A percentile compares a stretch with the other conserved stretches of the same genome.
phyloP scores from a whole-genome alignment of 345 rosid genomes.

The Nephelium lappaceum region DNA sequence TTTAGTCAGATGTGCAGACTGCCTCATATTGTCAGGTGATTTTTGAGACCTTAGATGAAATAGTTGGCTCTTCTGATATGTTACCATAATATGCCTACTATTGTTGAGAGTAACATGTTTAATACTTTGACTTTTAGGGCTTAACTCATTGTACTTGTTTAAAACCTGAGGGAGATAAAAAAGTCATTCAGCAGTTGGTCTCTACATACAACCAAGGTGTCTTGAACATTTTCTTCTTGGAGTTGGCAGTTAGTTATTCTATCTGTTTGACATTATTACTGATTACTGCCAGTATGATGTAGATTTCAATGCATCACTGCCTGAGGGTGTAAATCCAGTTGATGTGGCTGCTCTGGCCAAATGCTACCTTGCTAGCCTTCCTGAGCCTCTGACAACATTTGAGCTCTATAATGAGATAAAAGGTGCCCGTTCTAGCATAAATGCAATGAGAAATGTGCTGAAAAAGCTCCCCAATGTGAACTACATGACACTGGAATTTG shows the following conservation, averaged over 20 bases:
- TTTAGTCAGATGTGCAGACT: constrained; percentile 76
- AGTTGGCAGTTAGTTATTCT: constrained; percentile 11
- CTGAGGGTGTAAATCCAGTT: constrained; percentile 72
- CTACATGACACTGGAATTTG: constrained; percentile 83
- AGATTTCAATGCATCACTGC: constrained; percentile 74
- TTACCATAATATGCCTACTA: not conserved
- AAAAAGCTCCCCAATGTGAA: constrained; percentile 85
- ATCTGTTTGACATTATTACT: constrained; percentile 9
- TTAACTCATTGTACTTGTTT: constrained; percentile 67
- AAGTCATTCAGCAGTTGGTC: constrained; percentile 75
- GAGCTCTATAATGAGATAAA: constrained; percentile 78
- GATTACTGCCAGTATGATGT: constrained; percentile 24
- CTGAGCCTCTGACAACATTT: constrained; percentile 79
- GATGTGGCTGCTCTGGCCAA: constrained; percentile 78
- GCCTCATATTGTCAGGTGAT: constrained; percentile 81
- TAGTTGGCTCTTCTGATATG: not conserved
- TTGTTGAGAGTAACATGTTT: not conserved
- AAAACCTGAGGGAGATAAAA: constrained; percentile 80
- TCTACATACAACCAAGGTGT: constrained; percentile 79
- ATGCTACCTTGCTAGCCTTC: constrained; percentile 93
- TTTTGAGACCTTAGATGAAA: constrained; percentile 3
- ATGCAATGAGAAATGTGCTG: constrained; percentile 63
- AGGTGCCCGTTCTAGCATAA: constrained; percentile 72
- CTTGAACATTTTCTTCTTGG: constrained; percentile 9
- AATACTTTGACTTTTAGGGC: constrained; percentile 45